These are phyloP conservation scores for Trametes polyzona DNA, from an alignment of 1,284 basidiomycete genomes.

Conservation along the genomic window DNA sequence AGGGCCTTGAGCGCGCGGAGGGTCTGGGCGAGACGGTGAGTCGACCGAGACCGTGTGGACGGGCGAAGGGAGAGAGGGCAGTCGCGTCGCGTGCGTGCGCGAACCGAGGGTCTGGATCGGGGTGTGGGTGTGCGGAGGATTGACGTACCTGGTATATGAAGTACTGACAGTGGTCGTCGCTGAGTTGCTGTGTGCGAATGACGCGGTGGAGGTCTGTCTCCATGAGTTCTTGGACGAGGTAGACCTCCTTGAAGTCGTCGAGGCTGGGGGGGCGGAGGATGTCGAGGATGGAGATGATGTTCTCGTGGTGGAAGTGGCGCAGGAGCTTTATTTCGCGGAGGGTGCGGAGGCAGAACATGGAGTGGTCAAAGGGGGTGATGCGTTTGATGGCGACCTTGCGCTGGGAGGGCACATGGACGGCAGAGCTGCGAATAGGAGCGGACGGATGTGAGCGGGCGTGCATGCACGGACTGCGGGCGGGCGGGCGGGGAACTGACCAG, in stretches of 20 bases:
- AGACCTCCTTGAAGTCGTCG: constrained; percentile 79
- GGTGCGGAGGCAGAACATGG: constrained; percentile 87
- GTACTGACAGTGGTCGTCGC: constrained; percentile 93
- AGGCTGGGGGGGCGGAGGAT: constrained; percentile 68
- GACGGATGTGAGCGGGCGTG: constrained; percentile 1
- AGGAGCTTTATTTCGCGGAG: constrained; percentile 90
- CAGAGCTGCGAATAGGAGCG: constrained; percentile 56
- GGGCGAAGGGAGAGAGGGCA: constrained; percentile 7
- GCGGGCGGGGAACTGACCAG: constrained; percentile 43
- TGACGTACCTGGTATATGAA: constrained; percentile 88
- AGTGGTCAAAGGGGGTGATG: constrained; percentile 87
- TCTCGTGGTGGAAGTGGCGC: constrained; percentile 76
- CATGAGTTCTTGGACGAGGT: constrained; percentile 89
- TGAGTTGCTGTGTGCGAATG: constrained; percentile 83
- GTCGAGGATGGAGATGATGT: constrained; percentile 87
- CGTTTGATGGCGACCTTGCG: constrained; percentile 73
- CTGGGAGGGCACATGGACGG: constrained; percentile 65
- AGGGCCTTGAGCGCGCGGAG: constrained; percentile 91
- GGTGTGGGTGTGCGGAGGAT: neutral
- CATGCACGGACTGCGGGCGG: neutral
- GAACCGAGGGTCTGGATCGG: neutral
- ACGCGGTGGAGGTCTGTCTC: constrained; percentile 90
- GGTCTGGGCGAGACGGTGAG: constrained; percentile 53
- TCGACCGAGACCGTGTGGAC: neutral
- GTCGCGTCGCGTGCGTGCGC: constrained; percentile 1